A percentile compares a stretch with the other conserved stretches of the same genome.
Conservation (phyloP, 2,329 filamentous ascomycete genomes). For the Penicillium sp. region DNA sequence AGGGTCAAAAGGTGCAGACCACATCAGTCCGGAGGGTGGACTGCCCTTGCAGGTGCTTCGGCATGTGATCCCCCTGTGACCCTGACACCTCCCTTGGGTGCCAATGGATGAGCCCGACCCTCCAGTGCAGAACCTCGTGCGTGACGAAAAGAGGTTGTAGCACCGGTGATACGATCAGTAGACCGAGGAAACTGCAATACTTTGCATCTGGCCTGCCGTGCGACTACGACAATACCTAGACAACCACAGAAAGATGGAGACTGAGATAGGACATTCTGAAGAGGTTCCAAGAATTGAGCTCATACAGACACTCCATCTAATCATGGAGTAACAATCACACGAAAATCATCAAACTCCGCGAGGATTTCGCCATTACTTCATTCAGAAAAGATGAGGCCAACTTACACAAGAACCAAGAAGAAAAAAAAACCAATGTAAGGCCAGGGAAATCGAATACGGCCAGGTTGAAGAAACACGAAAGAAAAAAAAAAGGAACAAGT, state of each 20-base stretch:
- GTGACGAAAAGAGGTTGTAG: too few relatives aligned
- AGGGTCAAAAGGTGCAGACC: neutral
- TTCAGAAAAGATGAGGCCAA: constrained; percentile 33
- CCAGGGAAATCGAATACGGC: constrained; percentile 12
- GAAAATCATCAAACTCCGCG: constrained; percentile 1
- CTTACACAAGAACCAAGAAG: constrained; percentile 16
- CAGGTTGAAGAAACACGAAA: constrained; percentile 10
- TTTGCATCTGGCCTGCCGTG: too few relatives aligned
- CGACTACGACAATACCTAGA: too few relatives aligned
- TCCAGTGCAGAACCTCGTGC: neutral
- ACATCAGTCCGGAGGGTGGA: neutral
- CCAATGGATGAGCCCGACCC: neutral
- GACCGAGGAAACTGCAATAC: too few relatives aligned
- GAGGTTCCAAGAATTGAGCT: neutral
- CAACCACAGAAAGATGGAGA: too few relatives aligned
- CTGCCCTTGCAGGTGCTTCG: neutral
- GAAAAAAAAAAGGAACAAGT: constrained; percentile 14
- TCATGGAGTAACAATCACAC: constrained; percentile 6
- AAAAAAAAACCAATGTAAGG: constrained; percentile 10
- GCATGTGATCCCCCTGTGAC: neutral
- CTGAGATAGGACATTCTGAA: neutral
- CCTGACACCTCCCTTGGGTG: neutral
- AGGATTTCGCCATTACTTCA: constrained; percentile 35
- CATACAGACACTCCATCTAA: neutral
- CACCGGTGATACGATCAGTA: too few relatives aligned